phyloP scores from a whole-genome alignment of 2,329 filamentous ascomycete species.

The Fusarium newnesense region DNA sequence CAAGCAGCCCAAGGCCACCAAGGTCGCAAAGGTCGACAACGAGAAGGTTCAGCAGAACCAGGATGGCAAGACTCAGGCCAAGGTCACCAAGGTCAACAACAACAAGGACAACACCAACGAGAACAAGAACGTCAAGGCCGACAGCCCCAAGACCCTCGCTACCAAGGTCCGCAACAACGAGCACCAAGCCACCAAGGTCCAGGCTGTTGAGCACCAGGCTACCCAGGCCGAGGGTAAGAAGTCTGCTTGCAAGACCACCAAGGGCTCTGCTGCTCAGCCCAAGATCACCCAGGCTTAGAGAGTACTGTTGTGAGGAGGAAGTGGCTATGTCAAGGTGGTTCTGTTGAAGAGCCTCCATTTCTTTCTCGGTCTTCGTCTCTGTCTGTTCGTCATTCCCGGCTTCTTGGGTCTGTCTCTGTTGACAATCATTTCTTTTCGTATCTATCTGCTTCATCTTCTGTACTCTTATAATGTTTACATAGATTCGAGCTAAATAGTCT shows the following conservation, averaged over 20 bases:
- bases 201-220: neutral
- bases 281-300: neutral
- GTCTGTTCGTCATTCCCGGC: neutral
- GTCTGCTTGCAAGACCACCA: neutral
- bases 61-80: neutral
- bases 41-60: neutral
- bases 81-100: neutral
- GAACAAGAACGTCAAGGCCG: neutral
- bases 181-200: neutral
- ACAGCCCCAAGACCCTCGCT: neutral
- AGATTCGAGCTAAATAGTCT: neutral
- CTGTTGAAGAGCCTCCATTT: neutral
- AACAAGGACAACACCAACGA: neutral
- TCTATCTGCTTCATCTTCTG: neutral
- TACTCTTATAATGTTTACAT: neutral
- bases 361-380: neutral
- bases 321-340: neutral
- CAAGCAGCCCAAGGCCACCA: neutral
- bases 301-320: neutral
- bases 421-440: neutral
- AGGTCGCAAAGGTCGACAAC: neutral
- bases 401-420: neutral
- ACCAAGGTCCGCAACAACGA: slow-evolving; percentile 2
- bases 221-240: neutral
- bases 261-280: neutral